Percentiles rank a stretch among this genome's conserved stretches.
Conservation (phyloP, 805 yeast species). For the Saitoella complicata region DNA sequence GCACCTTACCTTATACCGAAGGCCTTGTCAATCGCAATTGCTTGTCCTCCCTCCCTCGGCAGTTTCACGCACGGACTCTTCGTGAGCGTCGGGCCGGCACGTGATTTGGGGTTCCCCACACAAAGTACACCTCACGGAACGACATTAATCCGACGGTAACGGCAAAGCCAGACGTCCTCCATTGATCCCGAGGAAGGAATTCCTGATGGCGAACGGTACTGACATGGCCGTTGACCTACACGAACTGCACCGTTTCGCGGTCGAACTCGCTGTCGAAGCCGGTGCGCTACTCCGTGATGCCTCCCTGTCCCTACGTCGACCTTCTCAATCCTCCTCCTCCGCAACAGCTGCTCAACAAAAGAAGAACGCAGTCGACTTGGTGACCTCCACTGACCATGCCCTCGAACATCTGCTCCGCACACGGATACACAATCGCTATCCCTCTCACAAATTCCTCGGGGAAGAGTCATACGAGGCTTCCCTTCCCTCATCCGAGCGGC, state of each 20-base stretch:
- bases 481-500: conserved; percentile 19
- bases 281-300: conserved; percentile 31
- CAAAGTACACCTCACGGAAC: too few species aligned
- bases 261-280: conserved; percentile 28
- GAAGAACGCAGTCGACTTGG: conserved; percentile 36
- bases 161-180: too few species aligned
- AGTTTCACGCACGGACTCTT: too few species aligned
- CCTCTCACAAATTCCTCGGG: conserved; percentile 39
- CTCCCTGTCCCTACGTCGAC: not conserved
- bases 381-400: conserved; percentile 42
- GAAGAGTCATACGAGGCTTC: conserved; percentile 40
- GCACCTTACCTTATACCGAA: too few species aligned
- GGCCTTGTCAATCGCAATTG: too few species aligned
- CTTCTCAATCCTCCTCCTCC: not conserved
- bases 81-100: too few species aligned
- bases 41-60: too few species aligned
- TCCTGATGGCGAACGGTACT: too few species aligned
- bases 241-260: conserved; percentile 24
- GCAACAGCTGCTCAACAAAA: not conserved
- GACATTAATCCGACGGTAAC: too few species aligned
- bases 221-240: conserved; percentile 15
- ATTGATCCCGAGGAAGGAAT: too few species aligned
- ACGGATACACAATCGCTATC: conserved; percentile 25
- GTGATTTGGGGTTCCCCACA: too few species aligned
- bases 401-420: conserved; percentile 31